Base-by-base conservation (phyloP, 805 yeast species). In the Candida manassasensis region DNA sequence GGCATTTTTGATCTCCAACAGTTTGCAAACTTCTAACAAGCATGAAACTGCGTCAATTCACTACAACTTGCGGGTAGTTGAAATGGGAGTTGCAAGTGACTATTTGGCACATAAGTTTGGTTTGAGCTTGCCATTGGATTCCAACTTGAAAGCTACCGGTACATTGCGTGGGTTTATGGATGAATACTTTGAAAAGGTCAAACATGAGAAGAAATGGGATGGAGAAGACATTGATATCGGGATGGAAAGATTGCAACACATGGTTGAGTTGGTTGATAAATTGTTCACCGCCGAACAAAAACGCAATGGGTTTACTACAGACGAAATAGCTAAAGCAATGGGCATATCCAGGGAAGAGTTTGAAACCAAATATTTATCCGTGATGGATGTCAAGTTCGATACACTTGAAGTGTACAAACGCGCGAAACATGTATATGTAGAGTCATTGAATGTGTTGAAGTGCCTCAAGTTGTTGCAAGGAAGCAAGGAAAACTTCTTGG, bases 41-140 rank as follows among this genome's bases (percentile, higher is more conserved):
- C 74, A 71, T 37, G 84, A 77, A 51, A 78, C 87, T 2, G 87
- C 81, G 1, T 85, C 88, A 1, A 58, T 68, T 6, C 77, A 79
- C 55, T 81, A 81, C 55, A 81, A 81, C 49, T 63, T 82, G 46
- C 68, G 89, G 29, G 87, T 80, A 2, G 86, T 79, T 10, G 88
- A 81, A 50, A 81, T 77, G 27, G 77, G 81, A 2, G 60, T 79
- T n/a, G 84, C 84, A 3, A 78, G 85, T 0, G 75, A 73, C 31
- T 55, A 76, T 9, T 55, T 81, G 40, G 84, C 82, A 7, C 50
- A 61, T 22, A 62, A 62, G 41, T 66, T 69, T 32, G 70, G 67
- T 9, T 53, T 77, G 33, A 44, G 46, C 1, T 55, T 75, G 22
- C 61, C 54, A 5, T 65, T 57, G 33, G 76, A 72, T 42, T 77